Evolutionary conservation across 225 moss, liverwort and hornwort species (phyloP).

Genomic region (Polytrichum commune): DNA sequence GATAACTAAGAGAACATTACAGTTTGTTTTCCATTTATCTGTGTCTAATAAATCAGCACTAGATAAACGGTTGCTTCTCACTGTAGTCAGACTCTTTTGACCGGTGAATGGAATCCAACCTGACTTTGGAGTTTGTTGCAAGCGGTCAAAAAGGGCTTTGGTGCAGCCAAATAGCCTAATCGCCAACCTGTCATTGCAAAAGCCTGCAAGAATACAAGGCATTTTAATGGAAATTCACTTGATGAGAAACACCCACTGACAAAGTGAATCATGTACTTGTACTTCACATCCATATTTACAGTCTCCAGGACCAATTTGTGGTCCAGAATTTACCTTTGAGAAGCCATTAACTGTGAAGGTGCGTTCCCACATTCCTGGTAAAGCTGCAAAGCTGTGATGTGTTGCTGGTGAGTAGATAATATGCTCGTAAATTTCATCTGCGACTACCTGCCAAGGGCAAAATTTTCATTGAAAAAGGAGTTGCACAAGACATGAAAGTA

Average conservation of each 20-base stretch:
- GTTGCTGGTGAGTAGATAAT: slow-evolving; percentile 93
- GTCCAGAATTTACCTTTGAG: slow-evolving; percentile 63
- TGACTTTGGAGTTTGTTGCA: slow-evolving; percentile 96
- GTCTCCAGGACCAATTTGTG: background rate
- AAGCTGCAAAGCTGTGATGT: slow-evolving; percentile 89
- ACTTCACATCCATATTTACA: background rate
- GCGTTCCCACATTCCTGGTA: slow-evolving; percentile 99
- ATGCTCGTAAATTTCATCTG: slow-evolving; percentile 99
- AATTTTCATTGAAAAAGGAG: too few species aligned
- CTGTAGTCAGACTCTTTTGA: slow-evolving; percentile 7
- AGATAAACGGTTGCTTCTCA: too few species aligned
- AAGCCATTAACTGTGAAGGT: slow-evolving; percentile 96
- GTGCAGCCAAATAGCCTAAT: slow-evolving; percentile 92
- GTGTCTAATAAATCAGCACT: too few species aligned
- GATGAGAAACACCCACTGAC: too few species aligned
- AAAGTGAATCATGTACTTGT: background rate
- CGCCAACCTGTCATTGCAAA: slow-evolving; percentile 99
- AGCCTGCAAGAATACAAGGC: slow-evolving; percentile 39
- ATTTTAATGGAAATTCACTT: too few species aligned
- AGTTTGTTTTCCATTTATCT: background rate
- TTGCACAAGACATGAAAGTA: too few species aligned
- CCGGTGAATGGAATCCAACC: slow-evolving; percentile 35
- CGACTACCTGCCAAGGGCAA: slow-evolving; percentile 58
- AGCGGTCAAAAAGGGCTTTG: slow-evolving; percentile 85
- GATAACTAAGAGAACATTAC: too few species aligned